Base-by-base conservation (phyloP, 345 rosid genomes). In the Eucalyptus cloeziana region DNA sequence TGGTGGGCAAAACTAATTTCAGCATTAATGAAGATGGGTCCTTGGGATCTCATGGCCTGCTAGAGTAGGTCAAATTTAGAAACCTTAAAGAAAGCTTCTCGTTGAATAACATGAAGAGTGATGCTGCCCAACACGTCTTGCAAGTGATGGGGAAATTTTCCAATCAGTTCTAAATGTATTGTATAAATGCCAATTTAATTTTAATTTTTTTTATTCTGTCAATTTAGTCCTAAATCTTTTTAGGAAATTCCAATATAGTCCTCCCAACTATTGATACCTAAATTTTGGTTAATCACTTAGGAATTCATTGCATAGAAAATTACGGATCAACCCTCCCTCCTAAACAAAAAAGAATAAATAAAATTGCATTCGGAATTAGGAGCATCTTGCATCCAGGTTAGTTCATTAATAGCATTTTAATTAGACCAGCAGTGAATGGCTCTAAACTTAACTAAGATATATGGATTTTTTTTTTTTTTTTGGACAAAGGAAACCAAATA, bases 151-250 rank as follows among this genome's bases (percentile, higher is more conserved):
- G 37, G 19, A 64, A n/a, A 64, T n/a, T 64, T 6, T 14, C 9
- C 31, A 64, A 14, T 64, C 8, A n/a, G 1, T 4, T 8, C 4
- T n/a, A 1, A 64, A 30, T 13, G 4, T 64, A 30, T 64, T 30
- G 19, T 30, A 64, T 13, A 4, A 30, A 30, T 13, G 14, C 2
- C 2, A 64, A 60, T 60, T 60, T 3, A 30, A n/a, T 7, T 16
- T 30, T n/a, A 14, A 12, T 1, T 0, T 64, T 64, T 64, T 64
- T 4, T n/a, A 13, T 30, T 62, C 7, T 64, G 3, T n/a, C 37
- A 64, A 64, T 64, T 64, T 64, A 64, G 0, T n/a, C 5, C 1
- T 64, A n/a, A 64, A 7, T 14, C 3, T n/a, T 64, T n/a, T 14
- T 1, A 14, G 4, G 33, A 64, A n/a, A 64, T n/a, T 64, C 1